phyloP scores from a whole-genome alignment of 164 flowering plant species.

The Tetracentron sinense region DNA sequence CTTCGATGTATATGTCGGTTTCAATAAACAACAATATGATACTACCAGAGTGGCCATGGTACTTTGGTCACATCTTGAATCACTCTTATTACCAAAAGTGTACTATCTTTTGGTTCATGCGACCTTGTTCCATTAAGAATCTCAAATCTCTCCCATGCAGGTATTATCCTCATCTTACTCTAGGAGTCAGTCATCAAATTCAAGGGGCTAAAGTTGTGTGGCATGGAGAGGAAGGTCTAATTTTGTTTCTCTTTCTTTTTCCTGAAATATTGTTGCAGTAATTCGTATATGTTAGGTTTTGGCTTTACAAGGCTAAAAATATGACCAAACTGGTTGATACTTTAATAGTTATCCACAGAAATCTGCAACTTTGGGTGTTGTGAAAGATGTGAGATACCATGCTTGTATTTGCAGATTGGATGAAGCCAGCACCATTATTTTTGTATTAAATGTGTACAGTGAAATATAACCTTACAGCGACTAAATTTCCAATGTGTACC shows the following conservation, averaged over 20 bases:
- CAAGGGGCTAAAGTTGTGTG: constrained; percentile 31
- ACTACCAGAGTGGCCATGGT: neutral
- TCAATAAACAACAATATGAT: no score
- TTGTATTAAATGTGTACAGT: no score
- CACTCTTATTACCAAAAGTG: neutral
- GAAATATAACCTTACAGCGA: no score
- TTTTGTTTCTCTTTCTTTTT: neutral
- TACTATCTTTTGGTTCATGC: neutral
- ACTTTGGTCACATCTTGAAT: neutral
- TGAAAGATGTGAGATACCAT: no score
- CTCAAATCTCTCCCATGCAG: constrained; percentile 31
- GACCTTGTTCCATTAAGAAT: neutral
- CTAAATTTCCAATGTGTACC: no score
- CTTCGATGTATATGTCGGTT: no score
- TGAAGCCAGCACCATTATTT: no score
- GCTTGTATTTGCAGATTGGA: no score
- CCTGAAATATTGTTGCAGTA: neutral
- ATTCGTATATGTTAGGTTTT: neutral
- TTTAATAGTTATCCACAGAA: no score
- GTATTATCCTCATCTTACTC: constrained; percentile 78
- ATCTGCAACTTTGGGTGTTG: no score
- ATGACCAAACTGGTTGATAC: no score
- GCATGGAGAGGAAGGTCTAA: neutral
- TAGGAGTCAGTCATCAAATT: constrained; percentile 59
- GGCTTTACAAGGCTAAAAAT: neutral